phyloP scores from a whole-genome alignment of 495 filamentous ascomycete genomes.

The Melanomma pulvis-pyrius region DNA sequence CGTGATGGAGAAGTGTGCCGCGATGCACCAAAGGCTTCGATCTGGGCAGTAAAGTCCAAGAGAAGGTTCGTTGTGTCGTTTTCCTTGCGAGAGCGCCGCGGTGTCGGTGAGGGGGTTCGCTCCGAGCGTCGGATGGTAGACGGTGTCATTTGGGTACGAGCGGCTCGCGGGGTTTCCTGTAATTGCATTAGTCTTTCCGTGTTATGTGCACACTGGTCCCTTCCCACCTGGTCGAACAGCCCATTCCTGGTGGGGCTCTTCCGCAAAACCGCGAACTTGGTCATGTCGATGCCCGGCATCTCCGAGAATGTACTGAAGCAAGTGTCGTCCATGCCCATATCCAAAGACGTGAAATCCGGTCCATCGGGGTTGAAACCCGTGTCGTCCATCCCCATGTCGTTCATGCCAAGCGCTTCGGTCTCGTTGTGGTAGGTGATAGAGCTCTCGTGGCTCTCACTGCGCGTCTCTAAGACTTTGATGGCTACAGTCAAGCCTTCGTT shows the following conservation, averaged over 20 bases:
- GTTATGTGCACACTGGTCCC: no score
- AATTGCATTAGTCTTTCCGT: slow-evolving; percentile 7
- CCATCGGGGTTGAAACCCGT: slow-evolving; percentile 35
- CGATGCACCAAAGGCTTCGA: slow-evolving; percentile 56
- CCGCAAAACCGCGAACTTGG: slow-evolving; percentile 73
- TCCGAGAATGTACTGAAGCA: slow-evolving; percentile 86
- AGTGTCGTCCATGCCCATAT: slow-evolving; percentile 66
- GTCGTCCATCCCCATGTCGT: slow-evolving; percentile 29
- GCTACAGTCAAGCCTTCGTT: slow-evolving; percentile 45
- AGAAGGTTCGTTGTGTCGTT: slow-evolving; percentile 71
- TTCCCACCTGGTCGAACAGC: slow-evolving; percentile 44
- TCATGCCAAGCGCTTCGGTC: slow-evolving; percentile 35
- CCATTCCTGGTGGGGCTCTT: slow-evolving; percentile 56
- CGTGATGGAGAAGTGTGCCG: slow-evolving; percentile 44
- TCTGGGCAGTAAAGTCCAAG: slow-evolving; percentile 84
- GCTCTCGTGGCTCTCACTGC: slow-evolving; percentile 36
- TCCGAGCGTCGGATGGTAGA: slow-evolving; percentile 44
- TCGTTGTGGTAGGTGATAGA: slow-evolving; percentile 45
- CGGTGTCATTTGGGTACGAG: slow-evolving; percentile 41
- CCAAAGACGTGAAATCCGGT: slow-evolving; percentile 42
- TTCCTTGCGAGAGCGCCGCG: slow-evolving; percentile 51
- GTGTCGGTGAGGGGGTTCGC: slow-evolving; percentile 62
- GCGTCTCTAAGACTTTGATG: slow-evolving; percentile 36
- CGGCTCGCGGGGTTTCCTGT: slow-evolving; percentile 41
- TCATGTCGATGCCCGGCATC: slow-evolving; percentile 75